Conservation (phyloP, 164 flowering plant species). For the Piper betle region DNA sequence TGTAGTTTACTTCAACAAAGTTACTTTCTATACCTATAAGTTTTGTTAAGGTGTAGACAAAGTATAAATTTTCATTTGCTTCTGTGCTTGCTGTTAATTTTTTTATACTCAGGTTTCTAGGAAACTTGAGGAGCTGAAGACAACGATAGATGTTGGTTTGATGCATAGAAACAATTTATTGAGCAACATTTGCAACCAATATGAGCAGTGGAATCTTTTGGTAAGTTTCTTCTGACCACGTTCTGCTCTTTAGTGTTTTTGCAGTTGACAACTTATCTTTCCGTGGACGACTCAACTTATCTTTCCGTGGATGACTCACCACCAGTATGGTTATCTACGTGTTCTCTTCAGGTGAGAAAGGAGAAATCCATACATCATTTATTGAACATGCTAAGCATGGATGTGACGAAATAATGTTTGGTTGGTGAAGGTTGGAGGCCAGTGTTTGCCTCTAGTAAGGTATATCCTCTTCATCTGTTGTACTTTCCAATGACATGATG, state of each 20-base stretch:
- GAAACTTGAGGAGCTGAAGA: slow-evolving; percentile 55
- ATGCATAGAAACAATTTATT: slow-evolving; percentile 41
- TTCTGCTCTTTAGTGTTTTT: neutral
- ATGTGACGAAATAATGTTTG: slow-evolving; percentile 93
- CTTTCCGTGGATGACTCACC: neutral
- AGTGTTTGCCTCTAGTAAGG: slow-evolving; percentile 74
- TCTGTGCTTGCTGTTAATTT: too few relatives aligned
- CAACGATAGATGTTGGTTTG: slow-evolving; percentile 67
- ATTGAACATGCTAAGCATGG: slow-evolving; percentile 91
- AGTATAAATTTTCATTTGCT: too few relatives aligned
- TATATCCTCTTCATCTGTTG: slow-evolving; percentile 6
- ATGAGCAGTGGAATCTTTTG: slow-evolving; percentile 64
- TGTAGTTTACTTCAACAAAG: too few relatives aligned
- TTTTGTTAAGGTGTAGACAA: too few relatives aligned
- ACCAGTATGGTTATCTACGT: neutral
- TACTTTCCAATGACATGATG: neutral
- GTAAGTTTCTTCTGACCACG: slow-evolving; percentile 21
- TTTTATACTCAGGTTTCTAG: slow-evolving; percentile 42
- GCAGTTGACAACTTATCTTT: neutral
- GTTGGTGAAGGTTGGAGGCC: slow-evolving; percentile 99
- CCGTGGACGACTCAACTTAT: too few relatives aligned
- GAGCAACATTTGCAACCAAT: slow-evolving; percentile 40
- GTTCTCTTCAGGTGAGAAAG: slow-evolving; percentile 51
- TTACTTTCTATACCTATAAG: too few relatives aligned
- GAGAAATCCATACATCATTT: slow-evolving; percentile 84